Evolutionary conservation across 2,329 filamentous ascomycete genomes (phyloP).

Genomic region (Knufia fluminis): DNA sequence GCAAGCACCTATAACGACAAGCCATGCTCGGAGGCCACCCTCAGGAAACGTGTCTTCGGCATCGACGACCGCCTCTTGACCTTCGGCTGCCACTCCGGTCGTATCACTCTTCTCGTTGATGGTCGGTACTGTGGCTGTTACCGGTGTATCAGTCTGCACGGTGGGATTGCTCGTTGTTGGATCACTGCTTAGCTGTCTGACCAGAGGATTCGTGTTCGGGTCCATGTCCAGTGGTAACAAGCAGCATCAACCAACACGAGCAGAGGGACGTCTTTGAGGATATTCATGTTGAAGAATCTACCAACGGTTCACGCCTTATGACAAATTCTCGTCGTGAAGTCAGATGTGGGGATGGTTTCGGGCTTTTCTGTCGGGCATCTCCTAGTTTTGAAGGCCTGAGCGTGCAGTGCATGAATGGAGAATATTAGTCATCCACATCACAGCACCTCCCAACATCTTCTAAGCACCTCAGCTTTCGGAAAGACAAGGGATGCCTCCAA

Average conservation of each 20-base stretch:
- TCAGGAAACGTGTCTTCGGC: slow-evolving; percentile 27
- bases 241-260: neutral
- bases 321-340: neutral
- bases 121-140: neutral
- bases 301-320: too few relatives aligned
- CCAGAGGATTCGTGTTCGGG: neutral
- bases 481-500: too few relatives aligned
- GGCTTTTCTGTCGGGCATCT: neutral
- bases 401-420: neutral
- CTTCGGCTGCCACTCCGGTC: neutral
- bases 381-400: neutral
- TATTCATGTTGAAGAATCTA: neutral
- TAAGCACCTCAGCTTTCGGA: too few relatives aligned
- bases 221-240: neutral
- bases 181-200: slow-evolving; percentile 1
- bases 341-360: neutral
- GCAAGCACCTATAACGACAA: slow-evolving; percentile 35
- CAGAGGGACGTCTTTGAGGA: neutral
- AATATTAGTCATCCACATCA: too few relatives aligned
- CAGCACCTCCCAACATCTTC: too few relatives aligned
- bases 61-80: neutral
- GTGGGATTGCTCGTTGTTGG: neutral
- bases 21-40: slow-evolving; percentile 35
- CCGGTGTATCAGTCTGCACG: neutral
- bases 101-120: neutral